Percentiles rank a stretch among this genome's conserved stretches.
Evolutionary conservation across 2,329 filamentous ascomycete genomes (phyloP).

Genomic region (Pseudofabraea citricarpa): DNA sequence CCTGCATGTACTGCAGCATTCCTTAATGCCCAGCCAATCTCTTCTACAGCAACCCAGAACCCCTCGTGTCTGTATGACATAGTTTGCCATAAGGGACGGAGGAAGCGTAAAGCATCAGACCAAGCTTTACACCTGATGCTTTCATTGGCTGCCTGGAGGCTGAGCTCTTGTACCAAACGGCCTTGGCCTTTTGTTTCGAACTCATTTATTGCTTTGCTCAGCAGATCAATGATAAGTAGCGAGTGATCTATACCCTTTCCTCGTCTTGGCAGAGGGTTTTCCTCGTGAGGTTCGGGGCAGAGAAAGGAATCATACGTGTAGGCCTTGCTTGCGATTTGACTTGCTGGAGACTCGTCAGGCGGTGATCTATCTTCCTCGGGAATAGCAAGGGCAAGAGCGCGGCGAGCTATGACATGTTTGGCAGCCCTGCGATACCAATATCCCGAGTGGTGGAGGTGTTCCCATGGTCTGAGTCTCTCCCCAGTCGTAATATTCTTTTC

Average conservation of each 20-base stretch:
- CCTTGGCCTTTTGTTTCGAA: conserved; percentile 50
- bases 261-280: conserved; percentile 45
- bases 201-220: conserved; percentile 46
- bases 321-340: conserved; percentile 42
- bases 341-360: conserved; percentile 42
- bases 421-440: conserved; percentile 63
- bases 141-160: conserved; percentile 52
- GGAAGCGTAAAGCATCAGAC: conserved; percentile 47
- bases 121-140: conserved; percentile 45
- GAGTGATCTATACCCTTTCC: conserved; percentile 47
- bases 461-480: conserved; percentile 58
- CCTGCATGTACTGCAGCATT: conserved; percentile 48
- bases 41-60: conserved; percentile 56
- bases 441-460: conserved; percentile 59
- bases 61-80: conserved; percentile 51
- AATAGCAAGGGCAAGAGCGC: conserved; percentile 49
- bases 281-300: conserved; percentile 58
- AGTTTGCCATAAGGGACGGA: conserved; percentile 54
- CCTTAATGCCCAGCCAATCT: conserved; percentile 57
- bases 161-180: conserved; percentile 49
- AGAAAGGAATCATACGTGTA: conserved; percentile 63
- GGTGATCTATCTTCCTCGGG: conserved; percentile 53
- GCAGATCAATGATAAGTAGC: conserved; percentile 46
- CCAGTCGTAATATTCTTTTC: conserved; percentile 51
- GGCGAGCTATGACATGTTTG: conserved; percentile 49